Base-by-base conservation (phyloP, 257 asterid species). In the Solanum sitiens region DNA sequence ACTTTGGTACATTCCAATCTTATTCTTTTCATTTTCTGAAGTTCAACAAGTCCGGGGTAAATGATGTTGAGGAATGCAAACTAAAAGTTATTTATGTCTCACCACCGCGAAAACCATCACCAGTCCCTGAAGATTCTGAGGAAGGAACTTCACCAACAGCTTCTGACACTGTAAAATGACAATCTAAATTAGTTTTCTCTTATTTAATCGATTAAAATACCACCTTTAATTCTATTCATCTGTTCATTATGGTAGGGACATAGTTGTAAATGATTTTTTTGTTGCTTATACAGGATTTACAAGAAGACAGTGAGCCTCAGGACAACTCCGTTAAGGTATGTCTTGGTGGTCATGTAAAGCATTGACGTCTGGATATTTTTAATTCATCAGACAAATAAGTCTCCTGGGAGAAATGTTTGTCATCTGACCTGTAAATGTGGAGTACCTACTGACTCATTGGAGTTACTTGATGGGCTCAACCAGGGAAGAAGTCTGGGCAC, bases 71-170 rank as follows among this genome's bases (percentile, higher is more conserved):
- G 40, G 98, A 95, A 88, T 92, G 96, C 94, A 95, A 95, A 89
- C 87, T 95, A 93, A 94, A 90, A 91, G 98, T 94, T 84, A 88
- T 88, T 35, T 95, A 94, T 87, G 94, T 94, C 83, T 87, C 96
- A 14, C 98, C 98, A 27, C 94, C 92, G 79, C 93, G 85, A 89
- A 95, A 95, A 23, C 96, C 96, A 89, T 95, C 97, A 4, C 98
- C 98, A 14, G 98, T 95, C 39, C 90, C 91, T 86, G 98, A 95
- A 86, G 97, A 94, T 67, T 92, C 97, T 11, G 98, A 95, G 86
- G 98, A 95, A 89, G 94, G 93, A 45, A 91, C 94, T 70, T 91
- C 98, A 21, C 96, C 97, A 6, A 90, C 94, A 91, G 93, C 93
- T 35, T 90, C 92, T 9, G 89, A 89, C 23, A 89, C 93, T 2